Conservation (phyloP, 257 asterid species). For the Solanum paucissectum region DNA sequence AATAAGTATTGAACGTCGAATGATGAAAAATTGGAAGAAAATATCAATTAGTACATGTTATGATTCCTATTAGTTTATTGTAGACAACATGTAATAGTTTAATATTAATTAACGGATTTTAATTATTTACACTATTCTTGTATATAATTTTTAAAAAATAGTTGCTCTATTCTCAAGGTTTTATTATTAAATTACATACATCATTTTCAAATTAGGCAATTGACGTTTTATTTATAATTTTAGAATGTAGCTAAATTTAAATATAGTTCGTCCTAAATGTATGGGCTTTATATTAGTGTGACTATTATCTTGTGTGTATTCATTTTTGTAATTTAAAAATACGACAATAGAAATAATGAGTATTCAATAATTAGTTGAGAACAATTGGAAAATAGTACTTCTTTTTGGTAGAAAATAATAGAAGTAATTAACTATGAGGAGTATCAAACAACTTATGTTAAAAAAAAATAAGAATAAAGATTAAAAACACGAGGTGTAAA, state of each 20-base stretch:
- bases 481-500: background rate
- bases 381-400: background rate
- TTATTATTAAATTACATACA: background rate
- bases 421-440: background rate
- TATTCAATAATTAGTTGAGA: background rate
- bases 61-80: background rate
- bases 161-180: background rate
- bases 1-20: background rate
- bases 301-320: background rate
- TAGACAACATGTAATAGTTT: background rate
- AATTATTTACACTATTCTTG: background rate
- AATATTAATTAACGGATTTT: background rate
- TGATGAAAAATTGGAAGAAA: background rate
- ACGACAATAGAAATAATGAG: background rate
- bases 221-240: background rate
- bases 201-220: background rate
- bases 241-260: background rate
- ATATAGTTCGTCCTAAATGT: background rate
- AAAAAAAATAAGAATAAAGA: background rate
- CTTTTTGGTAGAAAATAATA: too few species aligned
- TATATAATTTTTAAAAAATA: background rate
- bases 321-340: background rate
- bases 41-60: background rate
- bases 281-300: background rate
- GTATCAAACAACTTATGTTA: background rate